Base-by-base conservation (phyloP, 148 eudicot genomes). In the Mesembryanthemum crystallinum region DNA sequence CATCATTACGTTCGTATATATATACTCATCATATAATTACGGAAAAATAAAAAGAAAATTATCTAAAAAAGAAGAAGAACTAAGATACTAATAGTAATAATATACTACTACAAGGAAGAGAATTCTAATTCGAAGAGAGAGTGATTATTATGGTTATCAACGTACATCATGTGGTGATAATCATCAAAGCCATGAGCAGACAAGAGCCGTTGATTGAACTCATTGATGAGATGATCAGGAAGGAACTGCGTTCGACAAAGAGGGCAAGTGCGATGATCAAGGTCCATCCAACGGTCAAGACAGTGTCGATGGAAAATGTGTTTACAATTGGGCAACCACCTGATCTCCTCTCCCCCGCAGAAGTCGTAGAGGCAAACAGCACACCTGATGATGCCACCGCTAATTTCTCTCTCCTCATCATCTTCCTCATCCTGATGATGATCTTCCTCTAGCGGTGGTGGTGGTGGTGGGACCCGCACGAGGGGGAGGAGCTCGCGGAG, bases 251-350 rank as follows among this genome's bases (percentile, higher is more conserved):
- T 78, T 49, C 88, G 72, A 54, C 88, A 86, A 15, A 86, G 86
- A 0, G 88, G 88, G 47, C 88, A 86, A 0, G 86, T 86, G 24
- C 61, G 76, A 71, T 75, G 86, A 76, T 86, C 88, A 67, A 75
- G 86, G 69, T 83, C 88, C 82, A 86, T 86, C 88, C 88, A 86
- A 83, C 81, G 83, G 82, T 86, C 88, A 24, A 86, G 45, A 63
- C 88, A 86, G 0, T 69, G 65, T 75, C 76, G 68, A 72, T 86
- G 88, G 58, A 86, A 86, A 33, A 81, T 73, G 71, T 86, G 88
- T 45, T 63, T 78, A 69, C 88, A 86, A n/a, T 86, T 86, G 15
- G 62, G 7, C 68, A 86, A 47, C 84, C 81, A 73, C 52, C 88
- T 58, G 60, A 86, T 80, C 71, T 78, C 86, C 25, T 83, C 82